These are phyloP conservation scores for Xanthoconium purpureum DNA, from an alignment of 768 basidiomycete species.

Conservation along the genomic window DNA sequence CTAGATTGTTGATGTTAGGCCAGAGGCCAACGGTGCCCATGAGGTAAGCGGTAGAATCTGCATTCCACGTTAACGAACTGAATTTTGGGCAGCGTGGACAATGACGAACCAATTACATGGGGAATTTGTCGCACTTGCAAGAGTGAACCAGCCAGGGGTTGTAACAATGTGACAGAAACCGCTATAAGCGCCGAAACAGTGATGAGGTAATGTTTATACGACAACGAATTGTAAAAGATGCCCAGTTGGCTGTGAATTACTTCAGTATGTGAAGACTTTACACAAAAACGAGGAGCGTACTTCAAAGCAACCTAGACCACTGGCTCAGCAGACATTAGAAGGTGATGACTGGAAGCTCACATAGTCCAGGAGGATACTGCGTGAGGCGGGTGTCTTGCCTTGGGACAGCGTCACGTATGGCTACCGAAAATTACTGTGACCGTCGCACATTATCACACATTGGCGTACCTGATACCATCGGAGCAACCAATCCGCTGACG, in stretches of 20 bases:
- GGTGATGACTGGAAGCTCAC: constrained; percentile 34
- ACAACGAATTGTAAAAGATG: constrained; percentile 43
- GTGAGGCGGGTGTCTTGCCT: constrained; percentile 52
- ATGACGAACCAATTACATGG: constrained; percentile 11
- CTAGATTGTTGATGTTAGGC: constrained; percentile 42
- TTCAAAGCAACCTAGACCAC: constrained; percentile 40
- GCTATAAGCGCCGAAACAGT: constrained; percentile 51
- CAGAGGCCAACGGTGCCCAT: constrained; percentile 43
- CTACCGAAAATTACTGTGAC: constrained; percentile 33
- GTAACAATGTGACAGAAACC: constrained; percentile 44
- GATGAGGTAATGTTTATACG: constrained; percentile 54
- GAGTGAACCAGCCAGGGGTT: constrained; percentile 52
- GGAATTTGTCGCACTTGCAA: constrained; percentile 26
- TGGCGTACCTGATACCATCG: constrained; percentile 54
- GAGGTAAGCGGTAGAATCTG: constrained; percentile 42
- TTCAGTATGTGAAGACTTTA: neutral
- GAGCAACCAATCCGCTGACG: constrained; percentile 51
- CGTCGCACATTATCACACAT: neutral
- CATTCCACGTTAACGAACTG: neutral
- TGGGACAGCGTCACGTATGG: constrained; percentile 58
- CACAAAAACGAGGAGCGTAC: constrained; percentile 25
- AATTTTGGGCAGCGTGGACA: neutral
- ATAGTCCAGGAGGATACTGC: constrained; percentile 65
- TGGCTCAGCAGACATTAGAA: constrained; percentile 1
- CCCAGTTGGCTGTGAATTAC: constrained; percentile 37